These are phyloP conservation scores for Phytophthora colocasiae DNA, from an alignment of 352 stramenopile species.

Conservation along the genomic window DNA sequence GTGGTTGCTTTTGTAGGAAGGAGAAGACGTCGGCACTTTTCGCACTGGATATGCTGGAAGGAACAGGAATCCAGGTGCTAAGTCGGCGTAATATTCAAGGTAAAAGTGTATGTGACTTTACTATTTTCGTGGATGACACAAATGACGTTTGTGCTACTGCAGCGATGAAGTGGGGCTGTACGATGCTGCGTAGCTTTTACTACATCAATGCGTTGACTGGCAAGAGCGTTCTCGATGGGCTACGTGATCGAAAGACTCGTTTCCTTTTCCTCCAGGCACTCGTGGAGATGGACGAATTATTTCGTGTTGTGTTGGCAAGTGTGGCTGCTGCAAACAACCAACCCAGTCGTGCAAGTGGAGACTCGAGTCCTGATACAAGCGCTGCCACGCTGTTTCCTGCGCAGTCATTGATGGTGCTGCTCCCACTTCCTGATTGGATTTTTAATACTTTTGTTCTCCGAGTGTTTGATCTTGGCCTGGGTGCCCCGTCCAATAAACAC, in stretches of 20 bases:
- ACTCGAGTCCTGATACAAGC: slow-evolving; percentile 59
- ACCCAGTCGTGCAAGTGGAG: slow-evolving; percentile 12
- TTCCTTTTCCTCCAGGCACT: slow-evolving; percentile 76
- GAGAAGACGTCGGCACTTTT: slow-evolving; percentile 79
- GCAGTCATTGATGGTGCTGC: slow-evolving; percentile 69
- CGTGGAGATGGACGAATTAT: slow-evolving; percentile 69
- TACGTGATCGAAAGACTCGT: slow-evolving; percentile 72
- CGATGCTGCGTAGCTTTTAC: slow-evolving; percentile 83
- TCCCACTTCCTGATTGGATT: slow-evolving; percentile 77
- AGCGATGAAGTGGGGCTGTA: slow-evolving; percentile 85
- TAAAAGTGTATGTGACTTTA: slow-evolving; percentile 9
- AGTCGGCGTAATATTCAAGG: slow-evolving; percentile 81
- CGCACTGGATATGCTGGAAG: slow-evolving; percentile 75
- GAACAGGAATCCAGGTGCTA: slow-evolving; percentile 74
- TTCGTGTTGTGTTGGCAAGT: slow-evolving; percentile 53
- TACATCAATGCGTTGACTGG: slow-evolving; percentile 79
- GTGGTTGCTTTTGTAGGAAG: slow-evolving; percentile 45
- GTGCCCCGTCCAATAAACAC: slow-evolving; percentile 30
- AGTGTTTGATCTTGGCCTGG: slow-evolving; percentile 71
- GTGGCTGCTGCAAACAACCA: slow-evolving; percentile 31
- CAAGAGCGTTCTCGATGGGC: slow-evolving; percentile 51
- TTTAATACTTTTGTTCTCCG: slow-evolving; percentile 63
- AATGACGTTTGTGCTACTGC: not conserved
- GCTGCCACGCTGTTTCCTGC: slow-evolving; percentile 68
- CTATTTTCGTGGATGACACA: not conserved